Conservation (phyloP, 2,329 filamentous ascomycete genomes). For the Sclerotinia sclerotiorum region DNA sequence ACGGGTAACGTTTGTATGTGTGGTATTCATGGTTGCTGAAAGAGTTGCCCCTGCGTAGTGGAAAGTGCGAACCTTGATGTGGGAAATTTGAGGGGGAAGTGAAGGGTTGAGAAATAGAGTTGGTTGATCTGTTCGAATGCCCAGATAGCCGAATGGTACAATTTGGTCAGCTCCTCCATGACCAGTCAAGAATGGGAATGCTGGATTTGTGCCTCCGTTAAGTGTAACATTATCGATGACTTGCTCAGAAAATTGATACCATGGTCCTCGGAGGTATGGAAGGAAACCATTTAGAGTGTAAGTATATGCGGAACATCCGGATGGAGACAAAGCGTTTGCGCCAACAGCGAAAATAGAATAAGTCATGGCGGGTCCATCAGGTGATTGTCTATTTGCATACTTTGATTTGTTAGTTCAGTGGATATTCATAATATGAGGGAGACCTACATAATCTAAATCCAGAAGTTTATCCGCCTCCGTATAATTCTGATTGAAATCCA, state of each 20-base stretch:
- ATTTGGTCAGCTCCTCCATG: conserved; percentile 69
- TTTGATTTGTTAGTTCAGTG: conserved; percentile 32
- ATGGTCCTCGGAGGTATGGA: conserved; percentile 65
- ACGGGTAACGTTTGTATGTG: conserved; percentile 62
- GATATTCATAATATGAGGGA: neutral
- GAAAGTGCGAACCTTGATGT: conserved; percentile 61
- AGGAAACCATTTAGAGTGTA: conserved; percentile 63
- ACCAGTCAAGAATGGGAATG: conserved; percentile 64
- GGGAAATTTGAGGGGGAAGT: conserved; percentile 58
- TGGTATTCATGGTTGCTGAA: conserved; percentile 59
- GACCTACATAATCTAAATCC: conserved; percentile 60
- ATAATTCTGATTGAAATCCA: conserved; percentile 58
- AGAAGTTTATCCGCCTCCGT: conserved; percentile 47
- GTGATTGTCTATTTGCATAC: conserved; percentile 67
- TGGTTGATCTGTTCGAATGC: conserved; percentile 59
- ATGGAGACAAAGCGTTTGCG: conserved; percentile 63
- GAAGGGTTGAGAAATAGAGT: conserved; percentile 63
- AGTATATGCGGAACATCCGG: conserved; percentile 67
- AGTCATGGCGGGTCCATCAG: conserved; percentile 70
- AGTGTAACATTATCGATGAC: conserved; percentile 57
- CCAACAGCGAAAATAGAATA: conserved; percentile 69
- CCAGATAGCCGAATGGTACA: conserved; percentile 65
- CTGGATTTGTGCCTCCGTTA: conserved; percentile 51
- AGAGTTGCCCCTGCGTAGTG: conserved; percentile 67
- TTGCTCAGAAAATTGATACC: conserved; percentile 71